phyloP scores from a whole-genome alignment of 805 yeast genomes.

The Ogataea methanolica region DNA sequence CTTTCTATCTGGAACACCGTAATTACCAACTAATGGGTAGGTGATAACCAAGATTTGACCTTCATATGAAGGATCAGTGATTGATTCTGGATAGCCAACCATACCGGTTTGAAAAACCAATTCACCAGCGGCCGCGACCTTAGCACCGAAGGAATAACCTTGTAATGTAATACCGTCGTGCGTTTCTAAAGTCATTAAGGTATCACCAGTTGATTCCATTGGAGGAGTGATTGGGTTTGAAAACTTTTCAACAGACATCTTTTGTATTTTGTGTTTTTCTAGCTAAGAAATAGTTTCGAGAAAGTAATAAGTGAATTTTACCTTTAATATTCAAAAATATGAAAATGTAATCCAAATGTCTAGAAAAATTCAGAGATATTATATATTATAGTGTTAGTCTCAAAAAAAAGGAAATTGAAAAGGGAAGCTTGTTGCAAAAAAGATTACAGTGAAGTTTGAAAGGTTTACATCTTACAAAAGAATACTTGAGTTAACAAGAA shows the following conservation, averaged over 20 bases:
- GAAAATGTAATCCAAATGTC: not conserved
- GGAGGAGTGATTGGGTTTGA: conserved; percentile 89
- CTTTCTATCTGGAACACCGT: conserved; percentile 95
- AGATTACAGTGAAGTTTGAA: not conserved
- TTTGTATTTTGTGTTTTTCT: not conserved
- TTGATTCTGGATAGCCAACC: conserved; percentile 98
- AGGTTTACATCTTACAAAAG: not conserved
- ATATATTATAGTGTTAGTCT: not conserved
- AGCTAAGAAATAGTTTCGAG: not conserved
- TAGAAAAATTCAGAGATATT: not conserved
- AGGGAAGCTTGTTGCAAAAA: not conserved
- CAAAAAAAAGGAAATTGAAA: not conserved
- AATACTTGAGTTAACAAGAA: not conserved
- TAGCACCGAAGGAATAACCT: conserved; percentile 97
- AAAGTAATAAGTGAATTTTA: conserved; percentile 2
- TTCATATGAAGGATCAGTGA: conserved; percentile 97
- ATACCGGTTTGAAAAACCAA: conserved; percentile 98
- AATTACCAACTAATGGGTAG: conserved; percentile 95
- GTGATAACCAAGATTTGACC: conserved; percentile 97
- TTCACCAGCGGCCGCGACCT: conserved; percentile 87
- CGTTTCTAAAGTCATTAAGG: conserved; percentile 81
- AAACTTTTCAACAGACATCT: conserved; percentile 40
- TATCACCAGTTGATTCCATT: conserved; percentile 76
- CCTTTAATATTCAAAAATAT: not conserved
- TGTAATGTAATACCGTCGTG: conserved; percentile 81